Percentiles rank a stretch among this genome's conserved stretches.
These are phyloP conservation scores for Colletotrichum aenigma DNA, from an alignment of 2,329 filamentous ascomycete species.

Conservation along the genomic window DNA sequence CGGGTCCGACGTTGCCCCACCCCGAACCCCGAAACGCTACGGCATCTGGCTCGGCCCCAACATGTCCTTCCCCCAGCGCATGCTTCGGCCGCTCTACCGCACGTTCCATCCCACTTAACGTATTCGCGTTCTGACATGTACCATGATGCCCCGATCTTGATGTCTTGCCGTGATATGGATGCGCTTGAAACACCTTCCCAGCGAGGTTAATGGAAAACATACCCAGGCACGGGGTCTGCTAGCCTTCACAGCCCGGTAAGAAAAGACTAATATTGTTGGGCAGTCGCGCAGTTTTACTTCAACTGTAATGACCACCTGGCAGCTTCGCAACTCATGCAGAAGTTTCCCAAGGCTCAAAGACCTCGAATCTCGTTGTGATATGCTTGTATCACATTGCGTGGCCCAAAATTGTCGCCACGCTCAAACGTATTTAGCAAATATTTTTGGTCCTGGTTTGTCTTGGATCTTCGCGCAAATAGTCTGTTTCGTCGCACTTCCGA, in stretches of 20 bases:
- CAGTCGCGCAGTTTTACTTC: neutral
- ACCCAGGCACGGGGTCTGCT: neutral
- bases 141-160: neutral
- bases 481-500: neutral
- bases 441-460: neutral
- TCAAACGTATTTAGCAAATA: neutral
- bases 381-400: fast-evolving
- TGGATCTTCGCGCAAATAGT: neutral
- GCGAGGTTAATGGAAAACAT: neutral
- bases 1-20: neutral
- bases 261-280: neutral
- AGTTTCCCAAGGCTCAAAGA: neutral
- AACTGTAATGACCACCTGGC: neutral
- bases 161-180: neutral
- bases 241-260: neutral
- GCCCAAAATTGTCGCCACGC: neutral
- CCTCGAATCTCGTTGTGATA: neutral
- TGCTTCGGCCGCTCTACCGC: neutral
- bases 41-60: neutral
- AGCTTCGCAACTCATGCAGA: neutral
- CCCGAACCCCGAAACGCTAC: neutral
- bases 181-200: neutral
- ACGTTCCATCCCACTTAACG: neutral
- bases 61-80: neutral
- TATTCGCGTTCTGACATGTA: neutral